phyloP scores from a whole-genome alignment of 2,329 filamentous ascomycete species.

The Neurospora sp. region DNA sequence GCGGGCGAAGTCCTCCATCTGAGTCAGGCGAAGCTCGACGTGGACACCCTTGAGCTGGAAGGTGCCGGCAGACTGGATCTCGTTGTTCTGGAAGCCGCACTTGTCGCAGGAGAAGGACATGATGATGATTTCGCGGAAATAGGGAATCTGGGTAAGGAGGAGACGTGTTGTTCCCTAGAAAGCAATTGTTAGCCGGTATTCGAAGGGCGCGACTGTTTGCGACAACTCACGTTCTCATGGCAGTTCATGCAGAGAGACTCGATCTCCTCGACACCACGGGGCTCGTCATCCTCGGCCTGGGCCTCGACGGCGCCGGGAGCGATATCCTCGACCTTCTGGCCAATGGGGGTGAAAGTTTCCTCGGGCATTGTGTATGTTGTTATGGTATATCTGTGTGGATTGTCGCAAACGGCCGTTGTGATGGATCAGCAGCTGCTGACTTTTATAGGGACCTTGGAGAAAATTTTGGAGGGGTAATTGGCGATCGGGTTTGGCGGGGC shows the following conservation, averaged over 20 bases:
- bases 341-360: slow-evolving; percentile 50
- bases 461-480: slow-evolving; percentile 29
- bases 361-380: slow-evolving; percentile 29
- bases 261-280: slow-evolving; percentile 53
- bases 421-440: background rate
- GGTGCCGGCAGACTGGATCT: slow-evolving; percentile 83
- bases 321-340: slow-evolving; percentile 47
- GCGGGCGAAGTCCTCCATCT: slow-evolving; percentile 63
- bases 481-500: slow-evolving; percentile 25
- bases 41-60: slow-evolving; percentile 83
- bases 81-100: slow-evolving; percentile 83
- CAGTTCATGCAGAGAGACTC: slow-evolving; percentile 85
- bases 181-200: background rate
- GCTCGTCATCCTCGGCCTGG: slow-evolving; percentile 32
- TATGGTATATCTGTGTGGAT: slow-evolving; percentile 16
- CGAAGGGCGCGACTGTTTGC: background rate
- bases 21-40: slow-evolving; percentile 72
- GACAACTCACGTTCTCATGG: slow-evolving; percentile 55
- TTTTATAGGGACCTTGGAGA: slow-evolving; percentile 1
- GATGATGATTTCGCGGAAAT: slow-evolving; percentile 94
- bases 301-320: slow-evolving; percentile 25
- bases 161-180: slow-evolving; percentile 70
- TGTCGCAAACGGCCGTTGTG: background rate
- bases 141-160: slow-evolving; percentile 85
- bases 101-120: slow-evolving; percentile 94